phyloP scores from a whole-genome alignment of 768 basidiomycete species.

The Tricholoma terreum region DNA sequence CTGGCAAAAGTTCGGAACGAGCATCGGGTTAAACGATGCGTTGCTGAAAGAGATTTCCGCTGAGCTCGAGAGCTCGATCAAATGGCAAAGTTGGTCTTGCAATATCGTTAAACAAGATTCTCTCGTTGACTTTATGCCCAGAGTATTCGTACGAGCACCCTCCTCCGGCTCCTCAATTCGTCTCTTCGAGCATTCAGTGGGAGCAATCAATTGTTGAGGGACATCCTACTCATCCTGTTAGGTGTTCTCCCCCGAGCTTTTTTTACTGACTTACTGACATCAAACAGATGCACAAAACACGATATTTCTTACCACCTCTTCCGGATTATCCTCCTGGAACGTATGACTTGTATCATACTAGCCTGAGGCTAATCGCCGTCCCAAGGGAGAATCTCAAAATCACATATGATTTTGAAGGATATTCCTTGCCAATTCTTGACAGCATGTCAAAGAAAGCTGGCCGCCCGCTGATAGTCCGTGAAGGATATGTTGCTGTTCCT shows the following conservation, averaged over 20 bases:
- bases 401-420: slow-evolving; percentile 49
- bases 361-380: slow-evolving; percentile 45
- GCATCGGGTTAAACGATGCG: slow-evolving; percentile 31
- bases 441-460: slow-evolving; percentile 38
- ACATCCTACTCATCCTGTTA: slow-evolving; percentile 57
- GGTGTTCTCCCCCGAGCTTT: slow-evolving; percentile 3
- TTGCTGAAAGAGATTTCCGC: slow-evolving; percentile 40
- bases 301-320: slow-evolving; percentile 49
- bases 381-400: slow-evolving; percentile 41
- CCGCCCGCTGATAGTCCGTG: slow-evolving; percentile 28
- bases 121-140: slow-evolving; percentile 12
- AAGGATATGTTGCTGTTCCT: slow-evolving; percentile 42
- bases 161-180: slow-evolving; percentile 40
- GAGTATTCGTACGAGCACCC: slow-evolving; percentile 50
- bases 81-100: slow-evolving; percentile 48
- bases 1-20: slow-evolving; percentile 42
- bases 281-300: slow-evolving; percentile 56
- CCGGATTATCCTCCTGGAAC: slow-evolving; percentile 41
- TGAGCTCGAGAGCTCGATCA: slow-evolving; percentile 48
- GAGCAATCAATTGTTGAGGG: slow-evolving; percentile 62
- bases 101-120: too few relatives aligned
- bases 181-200: slow-evolving; percentile 52
- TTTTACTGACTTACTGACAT: neutral
- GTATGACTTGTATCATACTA: slow-evolving; percentile 49
- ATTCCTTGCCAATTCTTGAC: slow-evolving; percentile 38